A percentile compares a stretch with the other conserved stretches of the same genome.
Evolutionary conservation across 768 basidiomycete species (phyloP).

Genomic region (Phaeolepiota aurea): DNA sequence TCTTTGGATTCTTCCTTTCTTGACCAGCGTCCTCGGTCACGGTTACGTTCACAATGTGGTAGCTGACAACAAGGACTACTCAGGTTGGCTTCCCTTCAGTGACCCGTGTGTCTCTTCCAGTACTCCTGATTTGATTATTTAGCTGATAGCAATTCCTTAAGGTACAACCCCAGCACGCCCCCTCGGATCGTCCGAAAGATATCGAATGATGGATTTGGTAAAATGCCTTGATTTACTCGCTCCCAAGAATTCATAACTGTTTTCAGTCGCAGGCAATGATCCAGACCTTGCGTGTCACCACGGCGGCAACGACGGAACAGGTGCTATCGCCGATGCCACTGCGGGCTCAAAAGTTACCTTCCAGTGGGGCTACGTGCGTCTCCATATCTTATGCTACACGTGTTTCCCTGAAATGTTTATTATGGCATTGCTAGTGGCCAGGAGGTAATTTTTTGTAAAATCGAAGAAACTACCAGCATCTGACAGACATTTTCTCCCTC

Average conservation of each 20-base stretch:
- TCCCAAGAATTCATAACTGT: background rate
- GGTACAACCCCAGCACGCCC: slow-evolving; percentile 15
- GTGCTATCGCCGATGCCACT: slow-evolving; percentile 23
- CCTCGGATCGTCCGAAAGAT: slow-evolving; percentile 26
- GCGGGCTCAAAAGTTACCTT: slow-evolving; percentile 35
- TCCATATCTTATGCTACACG: background rate
- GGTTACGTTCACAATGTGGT: slow-evolving; percentile 26
- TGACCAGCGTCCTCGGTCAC: slow-evolving; percentile 17
- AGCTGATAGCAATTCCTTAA: too few relatives aligned
- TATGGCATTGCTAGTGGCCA: slow-evolving; percentile 22
- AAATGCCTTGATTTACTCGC: background rate
- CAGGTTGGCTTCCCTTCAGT: slow-evolving; percentile 29
- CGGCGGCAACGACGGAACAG: slow-evolving; percentile 28
- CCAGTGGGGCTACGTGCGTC: slow-evolving; percentile 35
- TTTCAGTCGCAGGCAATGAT: slow-evolving; percentile 18
- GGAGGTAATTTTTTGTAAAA: too few relatives aligned
- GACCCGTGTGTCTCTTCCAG: slow-evolving; percentile 30
- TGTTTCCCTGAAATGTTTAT: slow-evolving; percentile 3
- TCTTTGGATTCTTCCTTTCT: slow-evolving; percentile 12
- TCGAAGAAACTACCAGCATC: too few relatives aligned
- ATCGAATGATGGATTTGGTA: slow-evolving; percentile 24
- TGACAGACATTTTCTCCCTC: too few relatives aligned
- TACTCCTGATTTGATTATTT: too few relatives aligned
- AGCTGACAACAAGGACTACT: slow-evolving; percentile 19
- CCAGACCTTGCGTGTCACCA: slow-evolving; percentile 35